Conservation (phyloP, 2,329 filamentous ascomycete species). For the Alternaria solani region DNA sequence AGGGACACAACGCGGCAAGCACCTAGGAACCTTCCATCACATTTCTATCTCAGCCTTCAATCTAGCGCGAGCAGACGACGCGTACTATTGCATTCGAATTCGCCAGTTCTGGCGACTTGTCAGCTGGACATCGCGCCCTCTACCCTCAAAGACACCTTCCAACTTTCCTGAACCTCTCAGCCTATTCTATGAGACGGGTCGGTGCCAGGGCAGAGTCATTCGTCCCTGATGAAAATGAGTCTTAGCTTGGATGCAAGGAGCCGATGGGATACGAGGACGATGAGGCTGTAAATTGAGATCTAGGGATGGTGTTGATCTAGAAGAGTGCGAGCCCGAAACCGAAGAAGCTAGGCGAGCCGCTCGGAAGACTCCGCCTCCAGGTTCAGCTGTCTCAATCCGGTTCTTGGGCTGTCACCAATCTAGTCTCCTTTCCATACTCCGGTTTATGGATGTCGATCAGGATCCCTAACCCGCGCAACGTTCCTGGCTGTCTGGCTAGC, state of each 20-base stretch:
- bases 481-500: background rate
- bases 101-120: background rate
- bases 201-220: background rate
- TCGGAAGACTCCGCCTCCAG: background rate
- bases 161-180: background rate
- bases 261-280: background rate
- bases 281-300: no score
- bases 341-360: background rate
- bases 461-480: background rate
- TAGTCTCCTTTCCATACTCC: background rate
- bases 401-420: background rate
- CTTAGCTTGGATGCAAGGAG: background rate
- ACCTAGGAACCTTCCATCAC: background rate
- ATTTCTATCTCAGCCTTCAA: background rate
- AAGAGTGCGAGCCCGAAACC: background rate
- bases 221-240: background rate
- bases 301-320: background rate
- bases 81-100: background rate
- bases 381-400: background rate
- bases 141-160: background rate
- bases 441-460: background rate
- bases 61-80: background rate
- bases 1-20: background rate
- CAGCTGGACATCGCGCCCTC: background rate
- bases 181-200: background rate